These are phyloP conservation scores for Triadica sebifera DNA, from an alignment of 345 rosid genomes.

Conservation along the genomic window DNA sequence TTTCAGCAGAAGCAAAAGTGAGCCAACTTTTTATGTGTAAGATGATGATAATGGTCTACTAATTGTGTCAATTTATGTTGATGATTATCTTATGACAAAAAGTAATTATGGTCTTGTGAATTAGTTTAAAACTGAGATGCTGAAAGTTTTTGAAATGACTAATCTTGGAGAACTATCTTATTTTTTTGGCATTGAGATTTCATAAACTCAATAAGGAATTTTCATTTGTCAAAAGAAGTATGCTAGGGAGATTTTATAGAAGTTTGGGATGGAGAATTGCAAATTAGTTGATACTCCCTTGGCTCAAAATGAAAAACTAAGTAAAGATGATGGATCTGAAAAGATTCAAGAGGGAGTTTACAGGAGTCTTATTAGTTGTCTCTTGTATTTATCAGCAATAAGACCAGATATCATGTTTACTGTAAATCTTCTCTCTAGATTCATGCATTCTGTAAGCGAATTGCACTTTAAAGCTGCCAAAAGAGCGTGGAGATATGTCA, in stretches of 20 bases:
- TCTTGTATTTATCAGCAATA: not conserved
- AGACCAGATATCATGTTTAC: not conserved
- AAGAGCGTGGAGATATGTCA: not conserved
- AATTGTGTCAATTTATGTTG: not conserved
- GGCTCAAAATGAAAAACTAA: not conserved
- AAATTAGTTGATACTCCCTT: not conserved
- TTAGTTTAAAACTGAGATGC: not conserved
- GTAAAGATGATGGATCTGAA: not conserved
- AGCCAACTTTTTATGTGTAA: not conserved
- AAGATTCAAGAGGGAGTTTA: not conserved
- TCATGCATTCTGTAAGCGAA: not conserved
- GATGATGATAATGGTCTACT: not conserved
- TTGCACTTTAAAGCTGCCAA: not conserved
- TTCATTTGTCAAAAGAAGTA: not conserved
- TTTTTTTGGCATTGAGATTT: not conserved
- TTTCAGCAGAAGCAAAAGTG: not conserved
- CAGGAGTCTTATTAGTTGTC: not conserved
- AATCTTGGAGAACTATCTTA: not conserved
- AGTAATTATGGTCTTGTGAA: not conserved
- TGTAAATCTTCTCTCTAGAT: not conserved
- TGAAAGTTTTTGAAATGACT: slow-evolving; percentile 1
- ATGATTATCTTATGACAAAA: not conserved
- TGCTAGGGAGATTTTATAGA: not conserved
- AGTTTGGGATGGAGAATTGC: not conserved
- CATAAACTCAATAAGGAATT: not conserved